Base-by-base conservation (phyloP, 176 grass and related monocot genomes). In the Musa acuminata region DNA sequence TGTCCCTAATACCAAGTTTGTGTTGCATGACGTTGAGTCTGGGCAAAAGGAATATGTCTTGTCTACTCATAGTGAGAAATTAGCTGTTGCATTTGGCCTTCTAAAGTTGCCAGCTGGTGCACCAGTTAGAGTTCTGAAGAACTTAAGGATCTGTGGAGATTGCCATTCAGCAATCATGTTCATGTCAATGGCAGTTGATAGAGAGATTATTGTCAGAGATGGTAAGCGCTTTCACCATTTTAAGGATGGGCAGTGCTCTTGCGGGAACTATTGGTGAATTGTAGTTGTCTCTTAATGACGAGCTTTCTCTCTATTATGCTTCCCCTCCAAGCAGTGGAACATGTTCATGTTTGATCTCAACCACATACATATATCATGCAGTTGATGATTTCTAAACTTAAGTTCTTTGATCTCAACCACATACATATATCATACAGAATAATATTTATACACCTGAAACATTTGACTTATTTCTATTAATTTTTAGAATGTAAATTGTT, bases 161-260 rank as follows among this genome's bases (percentile, higher is more conserved):
- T 97, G 94, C 78, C 94, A 97, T 93, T 78, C 77, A 74, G 90
- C 90, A 50, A 87, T 97, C 60, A 97, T 84, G 75, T 86, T 90
- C 78, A 92, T 97, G 90, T 87, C 89, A 17, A 86, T 64, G 72
- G 93, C 89, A 14, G 74, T 88, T n/a, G 85, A 75, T 70, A 86
- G 85, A 82, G 87, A 91, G 53, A 93, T 93, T 79, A 75, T 93
- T 69, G 90, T 97, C 48, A 87, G 90, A 78, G 94, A 93, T 76
- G 85, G 78, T 77, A 93, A 84, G 55, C 80, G 90, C 79, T 97
- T 97, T 88, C 94, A 97, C 69, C 94, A 97, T 87, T 97, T 93
- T 70, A 88, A 87, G 52, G 85, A 90, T 78, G 94, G 90, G 53
- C 83, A 85, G 66, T 97, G 94, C 75, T 93, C 94, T 1, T 93